These are phyloP conservation scores for Syzygium aqueum DNA, from an alignment of 345 rosid genomes.

Conservation along the genomic window DNA sequence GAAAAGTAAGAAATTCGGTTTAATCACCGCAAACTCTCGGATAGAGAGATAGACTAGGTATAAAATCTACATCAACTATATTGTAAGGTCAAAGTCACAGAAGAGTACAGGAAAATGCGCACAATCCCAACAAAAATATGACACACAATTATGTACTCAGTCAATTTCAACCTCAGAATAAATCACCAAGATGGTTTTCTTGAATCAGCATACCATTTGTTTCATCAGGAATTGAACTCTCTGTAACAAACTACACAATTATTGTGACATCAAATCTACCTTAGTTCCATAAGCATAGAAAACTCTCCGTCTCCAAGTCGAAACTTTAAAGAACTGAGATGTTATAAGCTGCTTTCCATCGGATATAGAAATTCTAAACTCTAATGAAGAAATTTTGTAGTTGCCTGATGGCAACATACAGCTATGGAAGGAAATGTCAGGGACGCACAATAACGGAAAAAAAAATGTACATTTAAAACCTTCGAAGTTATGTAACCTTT, in stretches of 20 bases:
- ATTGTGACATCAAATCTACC: neutral
- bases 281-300: neutral
- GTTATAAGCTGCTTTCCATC: neutral
- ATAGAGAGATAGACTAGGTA: neutral
- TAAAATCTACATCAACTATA: neutral
- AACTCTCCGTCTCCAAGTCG: neutral
- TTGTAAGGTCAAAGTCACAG: neutral
- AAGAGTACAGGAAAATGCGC: neutral
- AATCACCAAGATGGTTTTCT: neutral
- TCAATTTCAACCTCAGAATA: neutral
- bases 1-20: neutral
- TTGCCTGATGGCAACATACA: neutral
- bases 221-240: neutral
- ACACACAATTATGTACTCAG: neutral
- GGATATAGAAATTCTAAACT: neutral
- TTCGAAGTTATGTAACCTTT: slow-evolving; percentile 25
- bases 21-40: neutral
- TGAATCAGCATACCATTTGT: neutral
- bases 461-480: neutral
- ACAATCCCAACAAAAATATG: neutral
- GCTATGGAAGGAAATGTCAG: neutral
- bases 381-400: neutral
- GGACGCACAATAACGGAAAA: neutral
- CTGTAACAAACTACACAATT: neutral
- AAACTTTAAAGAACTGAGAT: neutral